Conservation (phyloP, 2,329 filamentous ascomycete species). For the Scorias spongiosa region DNA sequence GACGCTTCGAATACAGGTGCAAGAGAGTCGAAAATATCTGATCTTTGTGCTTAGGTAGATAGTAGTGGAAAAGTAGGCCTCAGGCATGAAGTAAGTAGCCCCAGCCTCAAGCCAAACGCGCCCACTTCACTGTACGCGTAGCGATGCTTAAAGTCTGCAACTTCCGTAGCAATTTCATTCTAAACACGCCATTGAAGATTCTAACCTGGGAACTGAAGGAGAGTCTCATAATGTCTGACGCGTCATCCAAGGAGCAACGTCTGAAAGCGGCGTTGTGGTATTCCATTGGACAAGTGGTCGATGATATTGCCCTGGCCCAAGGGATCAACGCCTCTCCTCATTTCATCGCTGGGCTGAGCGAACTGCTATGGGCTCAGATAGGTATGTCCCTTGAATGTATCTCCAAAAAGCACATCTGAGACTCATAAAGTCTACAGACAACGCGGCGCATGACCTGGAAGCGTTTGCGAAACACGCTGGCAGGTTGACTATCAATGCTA, state of each 20-base stretch:
- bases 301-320: slow-evolving; percentile 59
- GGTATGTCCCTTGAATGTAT: slow-evolving; percentile 33
- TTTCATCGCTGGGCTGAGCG: slow-evolving; percentile 48
- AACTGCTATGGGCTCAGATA: slow-evolving; percentile 77
- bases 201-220: too few species aligned
- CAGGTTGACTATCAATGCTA: slow-evolving; percentile 61
- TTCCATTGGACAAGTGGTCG: slow-evolving; percentile 71
- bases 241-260: slow-evolving; percentile 35
- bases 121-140: too few species aligned
- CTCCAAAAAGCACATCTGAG: background rate
- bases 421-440: slow-evolving; percentile 3
- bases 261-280: slow-evolving; percentile 79
- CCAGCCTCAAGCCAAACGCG: too few species aligned
- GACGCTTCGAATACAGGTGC: too few species aligned
- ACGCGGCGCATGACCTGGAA: slow-evolving; percentile 40
- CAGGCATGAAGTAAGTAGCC: too few species aligned
- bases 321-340: slow-evolving; percentile 62
- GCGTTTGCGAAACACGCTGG: slow-evolving; percentile 62
- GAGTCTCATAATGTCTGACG: background rate
- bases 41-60: too few species aligned
- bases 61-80: too few species aligned
- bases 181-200: too few species aligned
- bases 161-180: too few species aligned
- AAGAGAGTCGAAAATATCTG: too few species aligned
- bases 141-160: too few species aligned